Conservation (phyloP, 768 basidiomycete species). For the Suillus hirtellus region DNA sequence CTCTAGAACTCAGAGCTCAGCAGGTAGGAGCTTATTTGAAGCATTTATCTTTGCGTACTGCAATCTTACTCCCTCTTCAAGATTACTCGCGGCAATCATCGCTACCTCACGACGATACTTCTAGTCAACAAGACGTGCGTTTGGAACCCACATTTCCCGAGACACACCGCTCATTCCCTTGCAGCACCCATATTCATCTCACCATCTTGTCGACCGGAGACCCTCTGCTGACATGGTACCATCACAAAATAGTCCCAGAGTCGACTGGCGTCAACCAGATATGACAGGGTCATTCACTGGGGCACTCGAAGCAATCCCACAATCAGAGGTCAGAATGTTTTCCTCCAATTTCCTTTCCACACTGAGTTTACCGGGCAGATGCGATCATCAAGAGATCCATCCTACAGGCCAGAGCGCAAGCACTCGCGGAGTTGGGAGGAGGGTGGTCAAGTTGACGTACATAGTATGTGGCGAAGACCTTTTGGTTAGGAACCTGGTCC, state of each 20-base stretch:
- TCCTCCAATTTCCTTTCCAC: constrained; percentile 15
- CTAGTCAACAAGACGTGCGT: constrained; percentile 37
- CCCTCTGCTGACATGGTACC: constrained; percentile 33
- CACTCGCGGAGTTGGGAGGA: constrained; percentile 67
- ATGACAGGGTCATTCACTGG: constrained; percentile 32
- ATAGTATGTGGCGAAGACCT: constrained; percentile 22
- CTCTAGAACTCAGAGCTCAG: constrained; percentile 36
- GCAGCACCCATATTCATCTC: constrained; percentile 31
- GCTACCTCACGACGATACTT: constrained; percentile 31
- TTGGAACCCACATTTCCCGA: constrained; percentile 17
- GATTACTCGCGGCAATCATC: constrained; percentile 35
- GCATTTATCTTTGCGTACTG: constrained; percentile 20
- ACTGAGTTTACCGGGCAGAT: constrained; percentile 36
- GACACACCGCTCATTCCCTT: constrained; percentile 22
- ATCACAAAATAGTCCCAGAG: constrained; percentile 34
- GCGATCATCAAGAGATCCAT: constrained; percentile 38
- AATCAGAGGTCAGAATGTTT: constrained; percentile 33
- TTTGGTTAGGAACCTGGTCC: constrained; percentile 14
- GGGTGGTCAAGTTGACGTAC: constrained; percentile 37
- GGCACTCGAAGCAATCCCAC: constrained; percentile 31
- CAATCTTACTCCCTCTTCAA: constrained; percentile 20
- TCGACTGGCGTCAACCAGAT: constrained; percentile 36
- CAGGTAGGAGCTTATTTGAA: constrained; percentile 25
- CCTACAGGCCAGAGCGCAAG: constrained; percentile 48
- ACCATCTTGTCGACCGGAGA: constrained; percentile 35